Percentiles rank a stretch among this genome's conserved stretches.
Evolutionary conservation across 495 filamentous ascomycete species (phyloP).

Genomic region (Penicillium canescens): DNA sequence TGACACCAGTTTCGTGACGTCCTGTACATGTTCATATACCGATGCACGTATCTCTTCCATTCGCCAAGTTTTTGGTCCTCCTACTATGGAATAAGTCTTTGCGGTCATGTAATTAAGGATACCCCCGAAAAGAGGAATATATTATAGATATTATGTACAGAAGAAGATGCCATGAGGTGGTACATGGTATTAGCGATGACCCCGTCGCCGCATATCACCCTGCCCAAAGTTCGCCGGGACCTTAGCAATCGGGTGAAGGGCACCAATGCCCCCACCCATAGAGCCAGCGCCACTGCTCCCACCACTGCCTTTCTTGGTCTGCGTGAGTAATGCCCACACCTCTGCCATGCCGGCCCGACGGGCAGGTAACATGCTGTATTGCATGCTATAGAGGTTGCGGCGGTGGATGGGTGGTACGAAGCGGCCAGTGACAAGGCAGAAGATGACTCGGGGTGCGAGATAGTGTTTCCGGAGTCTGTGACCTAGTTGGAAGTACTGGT

Average conservation of each 20-base stretch:
- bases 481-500: constrained; percentile 94
- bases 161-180: neutral
- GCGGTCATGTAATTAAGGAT: too few relatives aligned
- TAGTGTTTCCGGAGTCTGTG: constrained; percentile 94
- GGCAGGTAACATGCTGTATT: constrained; percentile 96
- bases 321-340: constrained; percentile 78
- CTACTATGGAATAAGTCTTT: neutral
- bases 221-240: constrained; percentile 38
- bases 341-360: constrained; percentile 75
- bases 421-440: constrained; percentile 83
- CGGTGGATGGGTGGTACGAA: constrained; percentile 92
- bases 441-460: constrained; percentile 79
- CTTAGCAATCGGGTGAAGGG: constrained; percentile 32
- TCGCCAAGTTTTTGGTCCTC: neutral
- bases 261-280: constrained; percentile 29
- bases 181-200: constrained; percentile 35
- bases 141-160: constrained; percentile 14
- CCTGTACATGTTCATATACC: too few relatives aligned
- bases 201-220: constrained; percentile 37
- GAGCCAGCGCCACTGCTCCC: constrained; percentile 28
- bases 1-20: too few relatives aligned
- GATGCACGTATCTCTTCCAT: too few relatives aligned
- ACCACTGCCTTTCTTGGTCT: constrained; percentile 39
- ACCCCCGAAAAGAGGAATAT: neutral
- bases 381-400: constrained; percentile 91